Percentiles rank a stretch among this genome's conserved stretches.
Evolutionary conservation across 345 rosid species (phyloP).

Genomic region (Melaleuca quinquenervia): DNA sequence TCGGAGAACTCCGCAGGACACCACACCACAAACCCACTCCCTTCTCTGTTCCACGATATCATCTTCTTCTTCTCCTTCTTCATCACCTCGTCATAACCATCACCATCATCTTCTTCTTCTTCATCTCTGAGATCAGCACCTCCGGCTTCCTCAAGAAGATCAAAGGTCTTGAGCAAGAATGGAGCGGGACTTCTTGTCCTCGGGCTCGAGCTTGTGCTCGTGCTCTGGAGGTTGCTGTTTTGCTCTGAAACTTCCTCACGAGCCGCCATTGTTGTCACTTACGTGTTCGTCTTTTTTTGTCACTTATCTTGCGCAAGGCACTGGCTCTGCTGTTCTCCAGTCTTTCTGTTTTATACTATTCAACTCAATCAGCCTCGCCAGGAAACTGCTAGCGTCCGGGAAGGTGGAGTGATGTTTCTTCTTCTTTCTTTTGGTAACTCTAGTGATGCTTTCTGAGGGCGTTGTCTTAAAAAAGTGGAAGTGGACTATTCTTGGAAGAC

Average conservation of each 20-base stretch:
- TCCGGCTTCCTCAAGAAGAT: constrained; percentile 37
- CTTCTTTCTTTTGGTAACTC: not conserved
- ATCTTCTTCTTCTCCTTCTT: not conserved
- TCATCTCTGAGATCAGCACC: constrained; percentile 3
- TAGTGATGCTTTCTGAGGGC: not conserved
- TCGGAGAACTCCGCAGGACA: constrained; percentile 54
- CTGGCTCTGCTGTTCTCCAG: not conserved
- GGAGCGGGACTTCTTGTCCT: constrained; percentile 40
- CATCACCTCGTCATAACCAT: not conserved
- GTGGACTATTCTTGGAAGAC: not conserved
- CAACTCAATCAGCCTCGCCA: not conserved
- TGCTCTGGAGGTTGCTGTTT: not conserved
- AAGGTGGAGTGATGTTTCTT: not conserved
- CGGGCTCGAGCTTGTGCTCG: constrained; percentile 6
- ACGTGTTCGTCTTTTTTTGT: not conserved
- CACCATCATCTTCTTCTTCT: constrained; percentile 8
- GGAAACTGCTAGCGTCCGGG: not conserved
- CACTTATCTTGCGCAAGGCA: not conserved
- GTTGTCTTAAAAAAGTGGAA: not conserved
- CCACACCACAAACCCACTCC: constrained; percentile 53
- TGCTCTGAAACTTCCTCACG: not conserved
- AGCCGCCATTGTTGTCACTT: not conserved
- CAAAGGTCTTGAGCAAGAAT: constrained; percentile 47
- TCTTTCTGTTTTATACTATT: not conserved
- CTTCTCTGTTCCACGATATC: constrained; percentile 45